Percentiles rank a stretch among this genome's conserved stretches.
These are phyloP conservation scores for Millerozyma acaciae DNA, from an alignment of 805 yeast species.

Conservation along the genomic window DNA sequence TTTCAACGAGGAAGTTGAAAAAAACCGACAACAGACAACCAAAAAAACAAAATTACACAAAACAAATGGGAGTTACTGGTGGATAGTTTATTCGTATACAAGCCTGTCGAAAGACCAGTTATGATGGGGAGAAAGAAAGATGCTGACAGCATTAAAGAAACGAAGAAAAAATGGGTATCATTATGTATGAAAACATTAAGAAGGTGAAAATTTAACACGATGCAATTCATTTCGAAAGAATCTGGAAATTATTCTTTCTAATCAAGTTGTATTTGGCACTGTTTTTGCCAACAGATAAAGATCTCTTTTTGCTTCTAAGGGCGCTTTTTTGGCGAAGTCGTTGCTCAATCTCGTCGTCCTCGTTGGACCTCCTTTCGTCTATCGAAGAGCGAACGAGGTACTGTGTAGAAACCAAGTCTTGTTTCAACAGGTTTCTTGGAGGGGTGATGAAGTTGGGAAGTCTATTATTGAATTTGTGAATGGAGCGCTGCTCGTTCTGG, in stretches of 20 bases:
- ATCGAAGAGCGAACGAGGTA: slow-evolving; percentile 15
- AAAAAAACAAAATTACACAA: too few species aligned
- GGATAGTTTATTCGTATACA: too few species aligned
- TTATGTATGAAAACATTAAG: background rate
- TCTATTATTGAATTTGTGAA: slow-evolving; percentile 25
- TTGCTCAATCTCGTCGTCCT: slow-evolving; percentile 20
- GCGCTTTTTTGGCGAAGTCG: slow-evolving; percentile 18
- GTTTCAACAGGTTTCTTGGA: slow-evolving; percentile 17
- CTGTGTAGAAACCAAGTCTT: slow-evolving; percentile 10
- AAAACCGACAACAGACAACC: too few species aligned
- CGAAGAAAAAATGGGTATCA: background rate
- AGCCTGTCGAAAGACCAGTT: too few species aligned
- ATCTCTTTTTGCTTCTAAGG: slow-evolving; percentile 23
- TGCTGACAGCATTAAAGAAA: too few species aligned
- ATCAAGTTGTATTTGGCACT: slow-evolving; percentile 31
- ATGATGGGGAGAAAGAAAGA: too few species aligned
- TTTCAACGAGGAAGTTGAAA: too few species aligned
- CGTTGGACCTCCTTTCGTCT: slow-evolving; percentile 11
- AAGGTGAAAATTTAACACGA: background rate
- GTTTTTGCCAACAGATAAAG: slow-evolving; percentile 38
- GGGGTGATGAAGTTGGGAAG: slow-evolving; percentile 36
- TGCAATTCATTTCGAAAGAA: slow-evolving; percentile 14
- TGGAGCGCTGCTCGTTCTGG: slow-evolving; percentile 24
- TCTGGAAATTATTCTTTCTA: slow-evolving; percentile 27
- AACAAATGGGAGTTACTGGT: too few species aligned